phyloP scores from a whole-genome alignment of 1,284 basidiomycete species.

The Boletellus dicymbophilus region DNA sequence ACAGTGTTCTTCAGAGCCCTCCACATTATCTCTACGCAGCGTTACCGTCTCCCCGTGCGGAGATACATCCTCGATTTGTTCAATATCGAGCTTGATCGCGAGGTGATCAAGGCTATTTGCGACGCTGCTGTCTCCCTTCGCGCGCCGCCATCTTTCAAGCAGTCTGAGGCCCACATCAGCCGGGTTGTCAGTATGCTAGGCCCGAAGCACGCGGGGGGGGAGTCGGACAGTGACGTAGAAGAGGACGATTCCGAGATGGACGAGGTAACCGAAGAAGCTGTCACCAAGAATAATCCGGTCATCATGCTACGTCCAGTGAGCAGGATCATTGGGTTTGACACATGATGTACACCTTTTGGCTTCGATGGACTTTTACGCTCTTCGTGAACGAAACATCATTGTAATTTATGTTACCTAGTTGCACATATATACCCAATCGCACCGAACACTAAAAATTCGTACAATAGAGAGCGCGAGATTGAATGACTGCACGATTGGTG shows the following conservation, averaged over 20 bases:
- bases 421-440: slow-evolving; percentile 8
- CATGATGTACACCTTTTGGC: slow-evolving; percentile 12
- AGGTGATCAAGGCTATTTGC: slow-evolving; percentile 53
- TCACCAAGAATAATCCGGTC: slow-evolving; percentile 47
- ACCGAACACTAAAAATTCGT: too few species aligned
- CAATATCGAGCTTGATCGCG: slow-evolving; percentile 71
- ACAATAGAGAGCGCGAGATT: too few species aligned
- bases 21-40: slow-evolving; percentile 83
- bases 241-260: slow-evolving; percentile 55
- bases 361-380: neutral
- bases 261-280: slow-evolving; percentile 33
- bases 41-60: slow-evolving; percentile 89
- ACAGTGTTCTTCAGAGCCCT: slow-evolving; percentile 83
- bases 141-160: slow-evolving; percentile 50
- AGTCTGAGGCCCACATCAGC: slow-evolving; percentile 45
- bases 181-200: slow-evolving; percentile 62
- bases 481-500: too few species aligned
- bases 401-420: slow-evolving; percentile 28
- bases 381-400: slow-evolving; percentile 5
- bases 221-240: slow-evolving; percentile 63
- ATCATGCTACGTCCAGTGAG: slow-evolving; percentile 61
- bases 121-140: slow-evolving; percentile 52
- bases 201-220: slow-evolving; percentile 45
- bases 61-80: slow-evolving; percentile 94
- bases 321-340: slow-evolving; percentile 61